A percentile compares a stretch with the other conserved stretches of the same genome.
Conservation (phyloP, 208 protist species). For the Crithidia mellificae region DNA sequence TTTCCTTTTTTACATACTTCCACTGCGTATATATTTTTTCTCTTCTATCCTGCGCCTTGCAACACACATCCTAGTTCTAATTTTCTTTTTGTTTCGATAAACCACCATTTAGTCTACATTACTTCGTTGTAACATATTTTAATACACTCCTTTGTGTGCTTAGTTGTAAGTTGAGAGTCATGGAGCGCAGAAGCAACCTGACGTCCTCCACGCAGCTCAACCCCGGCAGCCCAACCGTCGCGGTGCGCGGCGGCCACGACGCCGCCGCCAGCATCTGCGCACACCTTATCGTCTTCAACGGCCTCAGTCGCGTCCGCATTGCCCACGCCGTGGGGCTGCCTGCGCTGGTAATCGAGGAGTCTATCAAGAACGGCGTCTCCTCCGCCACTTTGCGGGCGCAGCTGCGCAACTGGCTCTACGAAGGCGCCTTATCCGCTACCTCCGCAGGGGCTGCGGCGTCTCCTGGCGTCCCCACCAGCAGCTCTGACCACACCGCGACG, state of each 20-base stretch:
- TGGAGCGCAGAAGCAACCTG: constrained; percentile 4
- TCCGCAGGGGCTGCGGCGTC: background rate
- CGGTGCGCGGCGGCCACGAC: constrained; percentile 25
- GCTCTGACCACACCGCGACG: no score
- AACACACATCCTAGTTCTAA: no score
- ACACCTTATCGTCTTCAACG: constrained; percentile 56
- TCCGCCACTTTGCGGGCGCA: constrained; percentile 61
- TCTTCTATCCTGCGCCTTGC: no score
- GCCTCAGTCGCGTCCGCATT: constrained; percentile 43
- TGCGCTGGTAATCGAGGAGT: constrained; percentile 74
- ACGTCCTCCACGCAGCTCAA: constrained; percentile 27
- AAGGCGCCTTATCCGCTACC: constrained; percentile 12
- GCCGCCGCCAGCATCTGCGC: constrained; percentile 66
- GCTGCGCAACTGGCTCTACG: constrained; percentile 66
- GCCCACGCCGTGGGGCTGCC: constrained; percentile 62
- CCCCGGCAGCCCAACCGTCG: background rate
- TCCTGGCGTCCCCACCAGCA: no score
- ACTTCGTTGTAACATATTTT: no score
- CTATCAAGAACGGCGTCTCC: constrained; percentile 67
- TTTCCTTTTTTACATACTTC: no score
- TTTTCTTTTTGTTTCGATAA: no score
- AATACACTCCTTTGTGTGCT: no score
- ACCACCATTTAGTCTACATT: no score
- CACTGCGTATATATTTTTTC: no score
- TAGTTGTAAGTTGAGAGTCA: background rate